Evolutionary conservation across 2,329 filamentous ascomycete genomes (phyloP), one percentile per base, ranked within the genome.

Genomic region (Fusarium sp.): DNA sequence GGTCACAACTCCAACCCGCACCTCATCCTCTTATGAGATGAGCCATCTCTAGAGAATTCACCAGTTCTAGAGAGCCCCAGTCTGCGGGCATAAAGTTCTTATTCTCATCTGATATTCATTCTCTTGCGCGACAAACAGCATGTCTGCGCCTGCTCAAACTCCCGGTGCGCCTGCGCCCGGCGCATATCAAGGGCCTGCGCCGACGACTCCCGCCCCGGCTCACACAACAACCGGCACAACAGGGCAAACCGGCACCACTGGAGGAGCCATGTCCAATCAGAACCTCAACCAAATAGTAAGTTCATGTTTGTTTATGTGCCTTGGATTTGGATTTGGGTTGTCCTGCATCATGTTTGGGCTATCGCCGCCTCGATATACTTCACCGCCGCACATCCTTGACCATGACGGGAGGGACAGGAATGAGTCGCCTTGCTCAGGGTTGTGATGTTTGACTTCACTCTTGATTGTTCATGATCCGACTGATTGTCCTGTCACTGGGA

Each of bases 281-380:
- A 97, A 98, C 80, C 84, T 98, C 2, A 98, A 98, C 79, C 95
- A 98, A 78, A 98, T 98, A 83, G 96, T 98, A 89, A 89, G 95
- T 86, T 33, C 14, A 87, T 54, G 60, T 36, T 63, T 52, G 4
- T 35, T 54, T 72, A 11, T 65, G 68, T 57, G 45, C 22, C 31
- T 36, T 47, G 60, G 29, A 59, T 62, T 71, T n/a, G 18, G 29
- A 8, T 50, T 45, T 33, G 35, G 11, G n/a, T 25, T 65, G 25
- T 20, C 14, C 22, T 45, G 35, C 36, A 29, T 50, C 31, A 22
- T 25, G 35, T 36, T 62, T 65, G 18, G 40, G 35, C 52, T 54
- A 25, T 31, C 27, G 47, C 47, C 47, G n/a, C 47, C 47, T 52
- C 6, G 25, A 31, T 52, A n/a, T 47, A 35, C 25, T 56, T 56